A percentile compares a stretch with the other conserved stretches of the same genome.
Conservation (phyloP, 805 yeast genomes). For the Lachancea fermentati region DNA sequence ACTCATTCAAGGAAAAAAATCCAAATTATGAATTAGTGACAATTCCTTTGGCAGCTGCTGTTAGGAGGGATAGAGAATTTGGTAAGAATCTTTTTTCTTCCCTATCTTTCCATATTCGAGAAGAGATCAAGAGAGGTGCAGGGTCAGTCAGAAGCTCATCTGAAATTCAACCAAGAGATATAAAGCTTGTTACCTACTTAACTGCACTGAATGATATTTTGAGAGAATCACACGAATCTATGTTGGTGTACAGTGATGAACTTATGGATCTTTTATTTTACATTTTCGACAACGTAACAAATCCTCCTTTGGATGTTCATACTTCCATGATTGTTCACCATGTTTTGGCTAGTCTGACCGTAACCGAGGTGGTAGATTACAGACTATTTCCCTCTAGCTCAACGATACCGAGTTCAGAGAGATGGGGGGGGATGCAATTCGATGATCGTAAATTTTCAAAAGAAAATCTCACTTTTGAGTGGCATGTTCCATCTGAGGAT, state of each 20-base stretch:
- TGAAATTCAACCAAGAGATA: slow-evolving; percentile 73
- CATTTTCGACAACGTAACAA: slow-evolving; percentile 29
- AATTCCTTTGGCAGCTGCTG: slow-evolving; percentile 65
- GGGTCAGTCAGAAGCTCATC: slow-evolving; percentile 63
- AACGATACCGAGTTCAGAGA: slow-evolving; percentile 34
- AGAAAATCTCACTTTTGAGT: slow-evolving; percentile 50
- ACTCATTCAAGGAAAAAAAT: slow-evolving; percentile 52
- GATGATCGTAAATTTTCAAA: slow-evolving; percentile 43
- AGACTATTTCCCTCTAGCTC: slow-evolving; percentile 47
- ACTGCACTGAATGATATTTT: slow-evolving; percentile 64
- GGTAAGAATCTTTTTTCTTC: slow-evolving; percentile 23
- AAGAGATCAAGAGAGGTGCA: slow-evolving; percentile 74
- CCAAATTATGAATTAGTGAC: slow-evolving; percentile 64
- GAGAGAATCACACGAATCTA: slow-evolving; percentile 55
- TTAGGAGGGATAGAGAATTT: slow-evolving; percentile 45
- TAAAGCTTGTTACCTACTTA: slow-evolving; percentile 63
- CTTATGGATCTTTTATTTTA: slow-evolving; percentile 35
- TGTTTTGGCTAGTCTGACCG: slow-evolving; percentile 55
- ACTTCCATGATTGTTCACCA: slow-evolving; percentile 63
- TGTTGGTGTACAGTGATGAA: slow-evolving; percentile 41
- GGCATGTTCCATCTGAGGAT: slow-evolving; percentile 64
- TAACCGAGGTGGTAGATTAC: slow-evolving; percentile 52
- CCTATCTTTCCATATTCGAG: slow-evolving; percentile 43
- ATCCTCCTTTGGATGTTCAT: slow-evolving; percentile 55
- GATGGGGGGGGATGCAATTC: slow-evolving; percentile 76